Evolutionary conservation across 2,329 filamentous ascomycete species (phyloP).

Genomic region (Penicillium palitans): DNA sequence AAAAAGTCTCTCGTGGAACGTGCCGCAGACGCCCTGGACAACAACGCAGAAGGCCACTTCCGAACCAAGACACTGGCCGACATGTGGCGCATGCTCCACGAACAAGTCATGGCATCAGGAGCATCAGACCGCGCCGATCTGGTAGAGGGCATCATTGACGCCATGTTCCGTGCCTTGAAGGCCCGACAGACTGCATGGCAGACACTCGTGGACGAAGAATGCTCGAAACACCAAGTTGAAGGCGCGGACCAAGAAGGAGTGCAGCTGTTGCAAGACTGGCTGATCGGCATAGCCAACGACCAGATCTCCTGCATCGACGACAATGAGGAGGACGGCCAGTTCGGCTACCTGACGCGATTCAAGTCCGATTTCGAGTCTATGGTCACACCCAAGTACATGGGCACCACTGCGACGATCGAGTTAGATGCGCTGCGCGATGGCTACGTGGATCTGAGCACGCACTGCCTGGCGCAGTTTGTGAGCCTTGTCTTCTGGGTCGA

Average conservation of each 20-base stretch:
- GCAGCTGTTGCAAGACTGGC: slow-evolving; percentile 79
- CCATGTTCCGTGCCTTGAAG: slow-evolving; percentile 88
- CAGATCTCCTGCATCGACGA: slow-evolving; percentile 99
- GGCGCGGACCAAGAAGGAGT: slow-evolving; percentile 63
- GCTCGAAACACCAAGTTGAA: slow-evolving; percentile 65
- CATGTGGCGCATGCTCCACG: slow-evolving; percentile 95
- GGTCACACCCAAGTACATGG: slow-evolving; percentile 76
- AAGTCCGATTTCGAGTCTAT: slow-evolving; percentile 77
- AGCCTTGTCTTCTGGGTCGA: slow-evolving; percentile 86
- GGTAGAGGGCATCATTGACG: slow-evolving; percentile 90
- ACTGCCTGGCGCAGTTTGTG: slow-evolving; percentile 86
- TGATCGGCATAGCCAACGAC: slow-evolving; percentile 95
- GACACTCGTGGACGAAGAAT: slow-evolving; percentile 82
- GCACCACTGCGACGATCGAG: slow-evolving; percentile 68
- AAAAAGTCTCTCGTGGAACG: slow-evolving; percentile 76
- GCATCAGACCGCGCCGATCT: slow-evolving; percentile 86
- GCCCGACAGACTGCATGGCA: slow-evolving; percentile 83
- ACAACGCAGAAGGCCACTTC: slow-evolving; percentile 85
- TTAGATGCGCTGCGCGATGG: slow-evolving; percentile 77
- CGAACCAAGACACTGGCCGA: slow-evolving; percentile 89
- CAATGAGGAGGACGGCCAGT: slow-evolving; percentile 68
- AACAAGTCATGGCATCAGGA: slow-evolving; percentile 82
- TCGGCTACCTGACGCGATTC: slow-evolving; percentile 85
- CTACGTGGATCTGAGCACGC: slow-evolving; percentile 92
- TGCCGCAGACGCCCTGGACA: slow-evolving; percentile 76